phyloP scores from a whole-genome alignment of 1,284 basidiomycete species.

The Serendipita sp. region DNA sequence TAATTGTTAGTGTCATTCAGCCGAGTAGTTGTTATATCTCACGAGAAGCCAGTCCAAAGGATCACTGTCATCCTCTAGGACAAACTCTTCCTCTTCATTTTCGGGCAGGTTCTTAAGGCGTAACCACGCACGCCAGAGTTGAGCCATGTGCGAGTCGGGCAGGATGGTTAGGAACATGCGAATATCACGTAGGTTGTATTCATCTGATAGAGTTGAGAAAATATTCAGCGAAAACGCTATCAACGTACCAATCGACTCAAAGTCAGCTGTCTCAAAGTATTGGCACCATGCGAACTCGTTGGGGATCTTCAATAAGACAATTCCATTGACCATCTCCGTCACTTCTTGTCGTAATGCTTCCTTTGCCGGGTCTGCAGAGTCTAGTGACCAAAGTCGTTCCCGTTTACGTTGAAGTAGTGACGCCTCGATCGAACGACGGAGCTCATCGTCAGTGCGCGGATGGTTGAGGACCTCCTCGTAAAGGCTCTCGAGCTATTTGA shows the following conservation, averaged over 20 bases:
- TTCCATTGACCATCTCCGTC: slow-evolving; percentile 53
- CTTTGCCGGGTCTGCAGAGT: slow-evolving; percentile 35
- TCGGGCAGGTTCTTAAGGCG: slow-evolving; percentile 26
- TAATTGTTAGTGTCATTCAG: not conserved
- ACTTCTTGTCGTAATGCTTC: slow-evolving; percentile 41
- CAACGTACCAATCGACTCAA: slow-evolving; percentile 47
- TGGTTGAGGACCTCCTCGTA: slow-evolving; percentile 69
- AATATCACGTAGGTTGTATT: slow-evolving; percentile 49
- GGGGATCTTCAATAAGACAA: slow-evolving; percentile 57
- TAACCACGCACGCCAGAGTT: slow-evolving; percentile 57
- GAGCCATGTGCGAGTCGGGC: slow-evolving; percentile 41
- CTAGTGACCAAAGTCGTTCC: slow-evolving; percentile 39
- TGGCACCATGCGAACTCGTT: slow-evolving; percentile 71
- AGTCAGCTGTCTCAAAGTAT: slow-evolving; percentile 65
- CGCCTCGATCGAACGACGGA: slow-evolving; percentile 53
- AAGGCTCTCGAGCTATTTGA: slow-evolving; percentile 42
- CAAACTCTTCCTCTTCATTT: slow-evolving; percentile 27
- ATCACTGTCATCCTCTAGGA: slow-evolving; percentile 17
- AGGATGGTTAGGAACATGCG: slow-evolving; percentile 58
- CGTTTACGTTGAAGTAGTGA: slow-evolving; percentile 54
- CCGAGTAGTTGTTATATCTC: not conserved
- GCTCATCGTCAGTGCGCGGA: slow-evolving; percentile 55
- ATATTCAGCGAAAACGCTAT: slow-evolving; percentile 6
- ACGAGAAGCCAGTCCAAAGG: not conserved
- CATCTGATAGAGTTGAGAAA: slow-evolving; percentile 28